A percentile compares a stretch with the other conserved stretches of the same genome.
Conservation (phyloP, 805 yeast genomes). For the Candida lessepsii region DNA sequence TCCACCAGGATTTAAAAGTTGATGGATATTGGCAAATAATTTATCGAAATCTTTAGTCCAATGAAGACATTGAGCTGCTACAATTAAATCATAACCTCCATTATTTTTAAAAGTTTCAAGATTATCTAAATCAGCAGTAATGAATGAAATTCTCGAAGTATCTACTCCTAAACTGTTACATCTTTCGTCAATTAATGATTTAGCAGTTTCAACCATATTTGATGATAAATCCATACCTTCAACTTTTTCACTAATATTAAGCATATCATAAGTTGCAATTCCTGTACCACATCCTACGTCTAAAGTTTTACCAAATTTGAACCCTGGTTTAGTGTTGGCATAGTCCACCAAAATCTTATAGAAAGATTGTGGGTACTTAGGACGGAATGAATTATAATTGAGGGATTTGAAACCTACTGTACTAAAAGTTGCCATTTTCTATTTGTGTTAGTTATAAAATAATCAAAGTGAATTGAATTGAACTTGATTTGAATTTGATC, state of each 20-base stretch:
- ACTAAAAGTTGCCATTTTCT: conserved; percentile 33
- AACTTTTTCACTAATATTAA: conserved; percentile 36
- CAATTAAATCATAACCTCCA: conserved; percentile 32
- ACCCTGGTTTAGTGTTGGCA: conserved; percentile 15
- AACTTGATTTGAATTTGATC: no score
- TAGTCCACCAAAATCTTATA: conserved; percentile 29
- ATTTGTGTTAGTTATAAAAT: no score
- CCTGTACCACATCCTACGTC: conserved; percentile 58
- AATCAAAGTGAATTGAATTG: no score
- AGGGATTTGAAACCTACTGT: conserved; percentile 31
- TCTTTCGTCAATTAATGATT: conserved; percentile 23
- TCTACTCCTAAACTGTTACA: conserved; percentile 27
- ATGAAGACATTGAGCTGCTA: conserved; percentile 44
- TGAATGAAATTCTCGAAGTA: conserved; percentile 27
- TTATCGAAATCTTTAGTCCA: conserved; percentile 39
- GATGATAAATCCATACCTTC: conserved; percentile 48
- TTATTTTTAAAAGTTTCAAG: conserved; percentile 13
- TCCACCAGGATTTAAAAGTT: conserved; percentile 41
- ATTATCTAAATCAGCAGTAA: conserved; percentile 33
- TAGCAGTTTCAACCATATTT: conserved; percentile 47
- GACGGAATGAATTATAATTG: conserved; percentile 39
- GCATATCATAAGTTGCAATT: conserved; percentile 46
- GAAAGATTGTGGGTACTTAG: conserved; percentile 40
- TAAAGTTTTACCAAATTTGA: conserved; percentile 27
- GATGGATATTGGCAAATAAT: conserved; percentile 30